Conservation (phyloP, 2,329 filamentous ascomycete species). For the Ceratocystis destructans region DNA sequence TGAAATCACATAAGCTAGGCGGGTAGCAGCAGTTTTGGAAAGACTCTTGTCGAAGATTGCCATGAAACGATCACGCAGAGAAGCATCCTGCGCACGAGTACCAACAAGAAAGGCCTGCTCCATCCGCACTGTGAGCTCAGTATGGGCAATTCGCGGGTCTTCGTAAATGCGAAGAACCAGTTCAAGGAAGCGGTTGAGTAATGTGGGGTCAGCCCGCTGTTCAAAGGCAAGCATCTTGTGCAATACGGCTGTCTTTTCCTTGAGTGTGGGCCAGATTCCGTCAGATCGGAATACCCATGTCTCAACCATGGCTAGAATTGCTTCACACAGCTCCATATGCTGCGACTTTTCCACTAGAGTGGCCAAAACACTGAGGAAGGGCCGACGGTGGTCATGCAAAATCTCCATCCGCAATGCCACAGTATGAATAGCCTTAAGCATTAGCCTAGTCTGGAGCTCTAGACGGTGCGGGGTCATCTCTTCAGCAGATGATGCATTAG, state of each 20-base stretch:
- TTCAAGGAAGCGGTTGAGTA: constrained; percentile 86
- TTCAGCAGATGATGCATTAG: constrained; percentile 20
- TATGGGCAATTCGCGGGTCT: constrained; percentile 86
- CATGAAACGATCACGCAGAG: constrained; percentile 96
- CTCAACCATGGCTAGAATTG: constrained; percentile 88
- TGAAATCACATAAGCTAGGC: constrained; percentile 75
- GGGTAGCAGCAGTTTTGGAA: constrained; percentile 79
- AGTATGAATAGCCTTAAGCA: constrained; percentile 90
- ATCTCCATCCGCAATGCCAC: constrained; percentile 85
- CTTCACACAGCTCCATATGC: constrained; percentile 74
- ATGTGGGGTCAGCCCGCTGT: constrained; percentile 62
- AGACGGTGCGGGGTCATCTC: constrained; percentile 63
- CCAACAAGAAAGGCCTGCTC: constrained; percentile 97
- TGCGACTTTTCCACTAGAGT: constrained; percentile 91
- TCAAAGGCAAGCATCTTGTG: constrained; percentile 98
- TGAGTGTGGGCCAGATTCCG: constrained; percentile 90
- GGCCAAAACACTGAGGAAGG: constrained; percentile 88
- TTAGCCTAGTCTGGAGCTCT: constrained; percentile 77
- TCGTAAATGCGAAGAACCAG: constrained; percentile 97
- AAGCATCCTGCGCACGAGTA: constrained; percentile 79
- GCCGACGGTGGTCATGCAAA: constrained; percentile 76
- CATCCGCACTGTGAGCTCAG: constrained; percentile 90
- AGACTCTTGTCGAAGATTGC: constrained; percentile 88
- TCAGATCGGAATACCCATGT: constrained; percentile 91
- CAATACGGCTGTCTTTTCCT: constrained; percentile 97